Base-by-base conservation (phyloP, 495 filamentous ascomycete species). In the Aspergillus panamensis region DNA sequence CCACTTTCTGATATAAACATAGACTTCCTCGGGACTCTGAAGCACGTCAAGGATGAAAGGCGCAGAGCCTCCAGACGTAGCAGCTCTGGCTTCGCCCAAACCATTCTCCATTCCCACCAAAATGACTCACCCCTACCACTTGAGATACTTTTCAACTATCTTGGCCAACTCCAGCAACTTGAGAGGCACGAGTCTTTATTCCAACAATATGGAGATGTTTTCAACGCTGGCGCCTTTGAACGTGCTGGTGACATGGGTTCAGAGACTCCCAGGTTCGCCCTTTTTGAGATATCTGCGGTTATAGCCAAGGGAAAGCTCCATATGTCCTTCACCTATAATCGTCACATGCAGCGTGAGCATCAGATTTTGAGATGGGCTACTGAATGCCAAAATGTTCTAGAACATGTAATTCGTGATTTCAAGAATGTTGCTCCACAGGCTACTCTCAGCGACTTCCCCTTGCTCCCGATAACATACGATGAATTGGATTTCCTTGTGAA, bases 61-160 rank as follows among this genome's bases (percentile, higher is more conserved):
- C 69, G 77, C 16, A 66, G 69, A 20, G 62, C 79, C 8, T 55
- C 65, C 1, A 64, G 69, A 35, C 73, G 73, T 55, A 78, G 75
- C n/a, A n/a, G n/a, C n/a, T n/a, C n/a, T n/a, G n/a, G n/a, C n/a
- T n/a, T n/a, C n/a, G n/a, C n/a, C n/a, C 73, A 73, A 48, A 78
- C 77, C 13, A 73, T 85, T 29, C 73, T 84, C 20, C 70, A 78
- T 10, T 62, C 76, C 9, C 76, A 78, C 37, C 71, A 69, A 13
- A 61, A 70, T 25, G 69, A 70, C 10, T 81, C 82, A 32, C 64
- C 69, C 20, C 78, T 80, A 64, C 86, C 86, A 1, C 71, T 89
- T 45, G 87, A 91, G 70, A 80, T 90, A 32, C 21, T 53, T 4
- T 87, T 90, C 67, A 88, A 85, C 59, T 89, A 89, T 61, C 77